Conservation (phyloP, 2,329 filamentous ascomycete genomes). For the Colletotrichum nymphaeae region DNA sequence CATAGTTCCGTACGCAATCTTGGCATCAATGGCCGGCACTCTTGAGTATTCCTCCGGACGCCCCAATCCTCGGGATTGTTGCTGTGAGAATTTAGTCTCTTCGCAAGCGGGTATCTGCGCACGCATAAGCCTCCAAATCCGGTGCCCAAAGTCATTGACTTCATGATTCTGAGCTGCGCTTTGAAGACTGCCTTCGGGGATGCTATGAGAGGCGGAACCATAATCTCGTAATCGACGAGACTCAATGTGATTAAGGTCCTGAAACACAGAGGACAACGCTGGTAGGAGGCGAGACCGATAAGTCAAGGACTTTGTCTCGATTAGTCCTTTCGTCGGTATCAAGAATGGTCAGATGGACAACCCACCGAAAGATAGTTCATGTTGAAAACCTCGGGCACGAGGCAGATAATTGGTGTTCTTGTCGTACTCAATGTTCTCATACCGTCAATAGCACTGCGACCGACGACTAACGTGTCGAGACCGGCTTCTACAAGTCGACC, state of each 20-base stretch:
- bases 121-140: constrained; percentile 35
- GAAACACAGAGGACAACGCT: background rate
- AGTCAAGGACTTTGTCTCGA: background rate
- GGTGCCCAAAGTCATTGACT: constrained; percentile 22
- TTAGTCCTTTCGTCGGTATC: background rate
- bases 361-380: constrained; percentile 49
- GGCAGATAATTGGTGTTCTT: constrained; percentile 38
- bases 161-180: background rate
- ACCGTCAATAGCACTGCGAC: background rate
- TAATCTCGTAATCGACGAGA: background rate
- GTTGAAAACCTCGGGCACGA: constrained; percentile 51
- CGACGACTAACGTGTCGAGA: constrained; percentile 4
- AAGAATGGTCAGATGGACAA: constrained; percentile 32
- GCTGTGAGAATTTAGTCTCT: background rate
- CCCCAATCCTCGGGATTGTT: background rate
- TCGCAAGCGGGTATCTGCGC: background rate
- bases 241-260: background rate
- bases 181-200: background rate
- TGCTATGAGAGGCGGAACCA: background rate
- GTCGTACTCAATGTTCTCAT: constrained; percentile 37
- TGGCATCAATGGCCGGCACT: background rate
- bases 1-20: background rate
- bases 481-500: constrained; percentile 20
- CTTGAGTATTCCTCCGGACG: background rate
- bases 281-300: background rate